Base-by-base conservation (phyloP, 306 rosid genomes). In the Lathyrus aphaca region DNA sequence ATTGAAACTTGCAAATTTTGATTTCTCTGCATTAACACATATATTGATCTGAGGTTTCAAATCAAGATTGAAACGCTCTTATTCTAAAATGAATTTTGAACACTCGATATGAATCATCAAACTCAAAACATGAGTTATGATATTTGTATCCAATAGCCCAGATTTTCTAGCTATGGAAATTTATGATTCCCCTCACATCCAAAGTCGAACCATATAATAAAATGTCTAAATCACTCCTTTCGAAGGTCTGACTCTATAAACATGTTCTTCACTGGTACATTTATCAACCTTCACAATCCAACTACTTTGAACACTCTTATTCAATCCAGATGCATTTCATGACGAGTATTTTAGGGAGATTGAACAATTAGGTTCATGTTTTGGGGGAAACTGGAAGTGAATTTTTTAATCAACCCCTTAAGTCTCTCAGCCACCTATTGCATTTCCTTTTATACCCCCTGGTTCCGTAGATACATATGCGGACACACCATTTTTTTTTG, bases 191-290 rank as follows among this genome's bases (percentile, higher is more conserved):
- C 0, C 3, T 21, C 23, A 21, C 23, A 21, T 2, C 23, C 1
- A 21, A 21, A 21, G 1, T 21, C n/a, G n/a, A 21, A 21, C 23
- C 23, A 21, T 21, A 21, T 21, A 21, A 21, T 4, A 0, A 27
- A 27, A 2, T 27, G 0, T 27, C 30, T 76, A 67, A 82, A 90
- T 72, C 45, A 76, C 83, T 76, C 88, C 88, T 16, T 75, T 87
- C 12, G 89, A 88, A 69, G 40, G 25, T 75, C 90, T 89, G 46
- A 92, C 78, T 80, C 86, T 86, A 59, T 84, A 92, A 7, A 92
- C 96, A 73, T 89, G 97, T 67, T 92, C 97, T 83, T 92, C 97
- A 5, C 97, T 95, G 0, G 97, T 92, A 79, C 88, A 83, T 43
- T 89, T 86, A 72, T 92, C 97, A 1, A 92, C 87, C 77, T 71